Conservation (phyloP, 768 basidiomycete species). For the Podaxis carcinomalis region DNA sequence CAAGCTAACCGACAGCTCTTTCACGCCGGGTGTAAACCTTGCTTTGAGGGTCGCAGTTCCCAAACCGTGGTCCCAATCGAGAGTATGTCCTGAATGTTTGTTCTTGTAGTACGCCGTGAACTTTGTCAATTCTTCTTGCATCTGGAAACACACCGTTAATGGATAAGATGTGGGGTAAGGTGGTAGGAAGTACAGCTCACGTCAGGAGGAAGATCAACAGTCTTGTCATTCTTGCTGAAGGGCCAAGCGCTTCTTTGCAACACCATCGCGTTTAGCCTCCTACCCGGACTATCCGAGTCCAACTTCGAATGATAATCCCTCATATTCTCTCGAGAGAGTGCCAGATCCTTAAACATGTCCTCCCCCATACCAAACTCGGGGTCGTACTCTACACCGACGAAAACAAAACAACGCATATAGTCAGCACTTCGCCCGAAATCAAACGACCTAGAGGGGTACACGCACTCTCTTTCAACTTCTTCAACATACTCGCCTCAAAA, state of each 20-base stretch:
- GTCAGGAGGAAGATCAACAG: constrained; percentile 47
- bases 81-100: constrained; percentile 70
- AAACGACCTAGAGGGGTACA: constrained; percentile 1
- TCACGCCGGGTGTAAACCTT: constrained; percentile 60
- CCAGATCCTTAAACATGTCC: constrained; percentile 92
- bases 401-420: not conserved
- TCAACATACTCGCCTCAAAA: constrained; percentile 79
- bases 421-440: not conserved
- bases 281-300: constrained; percentile 30
- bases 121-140: constrained; percentile 63
- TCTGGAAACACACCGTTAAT: constrained; percentile 35
- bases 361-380: constrained; percentile 93
- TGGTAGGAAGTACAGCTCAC: constrained; percentile 29
- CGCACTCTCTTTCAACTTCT: constrained; percentile 77
- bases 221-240: constrained; percentile 49
- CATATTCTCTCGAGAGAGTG: constrained; percentile 71
- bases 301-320: constrained; percentile 54
- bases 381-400: constrained; percentile 67
- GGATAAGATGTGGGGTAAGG: not conserved
- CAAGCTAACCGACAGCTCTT: constrained; percentile 88
- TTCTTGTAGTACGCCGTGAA: constrained; percentile 72
- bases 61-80: constrained; percentile 86
- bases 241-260: constrained; percentile 92
- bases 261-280: constrained; percentile 70
- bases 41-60: constrained; percentile 78